Percentiles rank a stretch among this genome's conserved stretches.
These are phyloP conservation scores for Saccharomyces hybrid DNA, from an alignment of 1,139 yeast species.

Conservation along the genomic window DNA sequence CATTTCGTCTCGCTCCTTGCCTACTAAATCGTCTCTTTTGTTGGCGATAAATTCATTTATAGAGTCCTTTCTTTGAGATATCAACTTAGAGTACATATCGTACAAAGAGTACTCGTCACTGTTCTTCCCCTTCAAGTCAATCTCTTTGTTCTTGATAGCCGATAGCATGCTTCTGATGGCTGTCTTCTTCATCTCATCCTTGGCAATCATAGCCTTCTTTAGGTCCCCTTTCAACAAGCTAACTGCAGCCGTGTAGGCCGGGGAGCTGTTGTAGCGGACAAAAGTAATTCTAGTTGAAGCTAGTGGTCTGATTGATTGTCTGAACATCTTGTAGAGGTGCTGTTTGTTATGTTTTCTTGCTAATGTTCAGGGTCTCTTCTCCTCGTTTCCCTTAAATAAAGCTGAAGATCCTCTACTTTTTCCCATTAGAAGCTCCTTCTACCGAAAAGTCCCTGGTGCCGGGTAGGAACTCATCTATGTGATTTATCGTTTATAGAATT, in stretches of 20 bases:
- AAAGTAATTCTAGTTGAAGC: neutral
- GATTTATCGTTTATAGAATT: neutral
- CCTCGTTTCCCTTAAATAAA: too few relatives aligned
- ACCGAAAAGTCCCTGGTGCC: neutral
- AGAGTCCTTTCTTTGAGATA: slow-evolving; percentile 48
- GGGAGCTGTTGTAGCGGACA: slow-evolving; percentile 32
- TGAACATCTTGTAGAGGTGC: neutral
- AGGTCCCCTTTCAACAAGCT: slow-evolving; percentile 39
- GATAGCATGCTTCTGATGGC: slow-evolving; percentile 53
- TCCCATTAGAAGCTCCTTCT: neutral
- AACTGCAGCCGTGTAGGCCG: slow-evolving; percentile 34
- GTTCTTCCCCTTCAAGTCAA: slow-evolving; percentile 41
- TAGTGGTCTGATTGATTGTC: neutral
- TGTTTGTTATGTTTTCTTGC: neutral
- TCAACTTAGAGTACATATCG: slow-evolving; percentile 43
- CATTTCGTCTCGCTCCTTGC: slow-evolving; percentile 47
- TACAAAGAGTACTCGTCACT: slow-evolving; percentile 44
- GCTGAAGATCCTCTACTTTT: neutral
- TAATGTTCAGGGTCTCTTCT: neutral
- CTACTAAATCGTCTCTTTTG: slow-evolving; percentile 49
- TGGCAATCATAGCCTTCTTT: slow-evolving; percentile 43
- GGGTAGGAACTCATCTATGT: neutral
- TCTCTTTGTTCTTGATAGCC: slow-evolving; percentile 53
- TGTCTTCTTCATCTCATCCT: slow-evolving; percentile 41
- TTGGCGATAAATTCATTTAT: slow-evolving; percentile 45